Conservation (phyloP, 768 basidiomycete species). For the Suillus weaverae region DNA sequence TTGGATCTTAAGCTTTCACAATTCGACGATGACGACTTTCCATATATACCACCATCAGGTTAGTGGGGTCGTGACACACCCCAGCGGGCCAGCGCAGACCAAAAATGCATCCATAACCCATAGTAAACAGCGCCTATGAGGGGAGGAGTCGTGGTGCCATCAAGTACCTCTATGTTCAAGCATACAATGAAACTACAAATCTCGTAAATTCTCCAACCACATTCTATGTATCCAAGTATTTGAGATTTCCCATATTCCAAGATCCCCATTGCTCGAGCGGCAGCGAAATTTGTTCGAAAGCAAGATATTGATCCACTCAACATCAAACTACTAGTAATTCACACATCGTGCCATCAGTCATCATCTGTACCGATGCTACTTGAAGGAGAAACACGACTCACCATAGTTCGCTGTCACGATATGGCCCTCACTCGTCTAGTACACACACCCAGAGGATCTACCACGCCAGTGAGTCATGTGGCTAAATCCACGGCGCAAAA, state of each 20-base stretch:
- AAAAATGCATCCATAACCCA: too few species aligned
- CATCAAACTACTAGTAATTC: background rate
- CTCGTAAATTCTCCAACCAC: background rate
- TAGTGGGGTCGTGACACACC: too few species aligned
- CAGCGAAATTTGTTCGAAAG: background rate
- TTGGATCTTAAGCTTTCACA: background rate
- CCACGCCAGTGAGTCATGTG: background rate
- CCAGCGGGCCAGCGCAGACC: too few species aligned
- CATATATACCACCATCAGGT: background rate
- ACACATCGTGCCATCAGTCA: background rate
- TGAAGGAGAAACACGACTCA: background rate
- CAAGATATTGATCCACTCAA: background rate
- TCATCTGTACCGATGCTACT: background rate
- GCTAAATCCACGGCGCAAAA: background rate
- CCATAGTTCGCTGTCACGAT: background rate
- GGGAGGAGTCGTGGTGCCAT: background rate
- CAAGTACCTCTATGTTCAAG: background rate
- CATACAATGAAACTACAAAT: background rate
- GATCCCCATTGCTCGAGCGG: background rate
- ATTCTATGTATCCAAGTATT: background rate
- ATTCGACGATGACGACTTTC: background rate
- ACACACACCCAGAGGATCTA: background rate
- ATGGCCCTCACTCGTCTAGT: background rate
- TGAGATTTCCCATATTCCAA: background rate
- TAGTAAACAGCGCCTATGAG: background rate